Evolutionary conservation across 257 asterid genomes (phyloP), one percentile per base, ranked within the genome.

Genomic region (Catharanthus roseus): DNA sequence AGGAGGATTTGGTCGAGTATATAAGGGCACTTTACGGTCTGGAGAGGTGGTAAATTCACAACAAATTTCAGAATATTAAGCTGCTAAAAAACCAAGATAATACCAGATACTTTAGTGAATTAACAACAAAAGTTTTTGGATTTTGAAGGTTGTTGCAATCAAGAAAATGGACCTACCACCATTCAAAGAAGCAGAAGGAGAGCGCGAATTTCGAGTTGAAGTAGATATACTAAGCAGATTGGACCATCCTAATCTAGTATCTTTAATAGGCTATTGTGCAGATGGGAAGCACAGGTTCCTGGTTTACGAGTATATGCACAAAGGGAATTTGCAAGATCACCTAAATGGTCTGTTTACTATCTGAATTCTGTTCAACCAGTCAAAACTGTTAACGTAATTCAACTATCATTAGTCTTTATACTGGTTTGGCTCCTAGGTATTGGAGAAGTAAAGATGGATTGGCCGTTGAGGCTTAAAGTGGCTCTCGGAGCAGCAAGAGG

Each of bases 211-310:
- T 75, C 81, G 99, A 0, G 99, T 93, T 49, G 99, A 93, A 83
- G 97, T 93, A 28, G 96, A 93, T 75, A 91, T 93, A n/a, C 72
- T 93, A 81, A 93, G 97, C 89, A 85, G 99, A 86, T 82, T 93
- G 79, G 96, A 91, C 69, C 99, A 93, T 77, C 95, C 96, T 26
- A 91, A 93, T 82, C 92, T 93, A 5, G 96, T 93, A 54, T 83
- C 88, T 67, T 79, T 93, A 44, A 86, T 87, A 68, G 96, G 97
- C 54, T 93, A 93, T 63, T 90, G 98, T 80, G 98, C 98, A 65
- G 96, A 93, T 73, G 96, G 97, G 84, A 93, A 91, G 80, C 96
- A 93, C 61, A 89, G 99, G 58, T 91, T 93, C 79, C 84, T 93
- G 26, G 99, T 93, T 10, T 93, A 93, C 11, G 99, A 93, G 77